Base-by-base conservation (phyloP, 371 early-diverging fungal genomes). In the Mortierella sp. region DNA sequence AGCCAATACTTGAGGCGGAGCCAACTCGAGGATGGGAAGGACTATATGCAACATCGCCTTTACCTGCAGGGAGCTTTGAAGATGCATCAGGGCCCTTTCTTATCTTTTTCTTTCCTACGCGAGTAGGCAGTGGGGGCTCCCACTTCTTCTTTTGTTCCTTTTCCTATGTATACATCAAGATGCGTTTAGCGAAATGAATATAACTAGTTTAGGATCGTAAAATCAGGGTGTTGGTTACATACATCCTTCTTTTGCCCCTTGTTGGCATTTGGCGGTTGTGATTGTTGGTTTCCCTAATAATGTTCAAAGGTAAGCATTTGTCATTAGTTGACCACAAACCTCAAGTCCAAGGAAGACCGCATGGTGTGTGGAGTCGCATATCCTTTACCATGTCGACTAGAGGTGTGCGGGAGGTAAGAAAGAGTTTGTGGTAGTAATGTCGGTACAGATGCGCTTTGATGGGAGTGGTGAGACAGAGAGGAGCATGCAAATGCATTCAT, bases 81-180 rank as follows among this genome's bases (percentile, higher is more conserved):
- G 94, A 87, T 24, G 98, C 90, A 76, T 97, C 97, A 38, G 97
- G 97, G 58, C 99, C 99, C 87, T 92, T 92, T 90, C 95, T 96
- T 47, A 81, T 64, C 94, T 97, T 97, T 92, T 95, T 97, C 88
- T 96, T 96, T 66, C 99, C 99, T 24, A 98, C 96, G 52, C 98
- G 92, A 15, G 99, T 98, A 28, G 99, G 98, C 47, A 97, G 91
- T 32, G 99, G 98, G 43, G 98, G 99, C 86, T 98, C 98, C 97
- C 97, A 99, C 88, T 97, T 97, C 86, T 98, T 98, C 93, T 96
- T 94, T 87, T 94, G 93, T 62, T 94, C 91, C 72, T 92, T 91
- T 13, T 92, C 92, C 91, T 93, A 78, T 22, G 59, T 38, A 1
- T 22, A 10, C 16, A 50, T 16, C 50, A 50, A 50, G 4, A 43